Conservation (phyloP, 225 moss, liverwort and hornwort species). For the Bryum argenteum region DNA sequence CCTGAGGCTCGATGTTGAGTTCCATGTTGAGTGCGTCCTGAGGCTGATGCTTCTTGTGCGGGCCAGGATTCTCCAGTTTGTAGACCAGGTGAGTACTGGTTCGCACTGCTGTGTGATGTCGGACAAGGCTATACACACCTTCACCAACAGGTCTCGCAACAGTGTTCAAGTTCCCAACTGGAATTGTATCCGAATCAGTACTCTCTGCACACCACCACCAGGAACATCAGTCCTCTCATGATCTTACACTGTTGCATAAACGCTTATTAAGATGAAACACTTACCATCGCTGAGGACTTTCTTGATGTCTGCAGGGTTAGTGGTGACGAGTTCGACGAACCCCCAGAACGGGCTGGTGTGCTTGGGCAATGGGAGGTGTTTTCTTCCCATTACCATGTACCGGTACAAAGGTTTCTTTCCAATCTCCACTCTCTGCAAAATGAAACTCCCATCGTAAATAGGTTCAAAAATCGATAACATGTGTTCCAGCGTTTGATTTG, state of each 20-base stretch:
- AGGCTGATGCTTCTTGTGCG: slow-evolving; percentile 35
- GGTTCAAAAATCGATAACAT: not conserved
- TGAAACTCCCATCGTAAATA: not conserved
- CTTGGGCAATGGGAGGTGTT: slow-evolving; percentile 49
- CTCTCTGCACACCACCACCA: slow-evolving; percentile 24
- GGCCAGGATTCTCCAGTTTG: slow-evolving; percentile 51
- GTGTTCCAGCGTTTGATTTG: not conserved
- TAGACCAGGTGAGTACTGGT: slow-evolving; percentile 52
- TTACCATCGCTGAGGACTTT: slow-evolving; percentile 44
- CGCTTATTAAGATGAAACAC: not conserved
- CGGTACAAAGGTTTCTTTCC: slow-evolving; percentile 52
- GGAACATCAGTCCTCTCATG: not conserved
- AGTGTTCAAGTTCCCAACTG: slow-evolving; percentile 29
- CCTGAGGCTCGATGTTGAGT: slow-evolving; percentile 47
- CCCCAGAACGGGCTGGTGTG: slow-evolving; percentile 50
- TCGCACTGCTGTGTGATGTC: slow-evolving; percentile 37
- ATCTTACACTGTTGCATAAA: not conserved
- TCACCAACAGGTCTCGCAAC: slow-evolving; percentile 51
- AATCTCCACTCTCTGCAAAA: slow-evolving; percentile 44
- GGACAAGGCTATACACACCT: slow-evolving; percentile 51
- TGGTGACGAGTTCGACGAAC: slow-evolving; percentile 56
- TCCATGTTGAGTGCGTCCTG: slow-evolving; percentile 46
- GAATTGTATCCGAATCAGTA: slow-evolving; percentile 33
- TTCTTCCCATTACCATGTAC: slow-evolving; percentile 54
- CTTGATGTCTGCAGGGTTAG: slow-evolving; percentile 43